Conservation (phyloP, 768 basidiomycete genomes). For the Amanita thiersii region DNA sequence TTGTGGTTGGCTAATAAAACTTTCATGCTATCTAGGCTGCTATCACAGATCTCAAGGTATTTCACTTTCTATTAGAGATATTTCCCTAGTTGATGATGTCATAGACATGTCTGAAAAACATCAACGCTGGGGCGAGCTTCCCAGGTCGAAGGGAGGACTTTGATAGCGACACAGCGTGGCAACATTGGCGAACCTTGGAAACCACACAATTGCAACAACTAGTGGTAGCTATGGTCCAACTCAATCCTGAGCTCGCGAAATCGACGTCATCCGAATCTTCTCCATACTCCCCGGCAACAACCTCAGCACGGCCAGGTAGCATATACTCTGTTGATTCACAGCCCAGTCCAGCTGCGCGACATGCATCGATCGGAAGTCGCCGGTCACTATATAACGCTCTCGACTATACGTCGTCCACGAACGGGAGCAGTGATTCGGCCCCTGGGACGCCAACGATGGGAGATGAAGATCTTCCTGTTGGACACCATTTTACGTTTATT, state of each 20-base stretch:
- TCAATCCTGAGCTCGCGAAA: conserved; percentile 82
- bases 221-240: conserved; percentile 78
- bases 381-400: conserved; percentile 38
- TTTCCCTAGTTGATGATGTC: conserved; percentile 11
- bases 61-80: conserved; percentile 1
- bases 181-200: conserved; percentile 76
- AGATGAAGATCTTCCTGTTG: conserved; percentile 65
- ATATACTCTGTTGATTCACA: conserved; percentile 27
- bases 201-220: conserved; percentile 80
- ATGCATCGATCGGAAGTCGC: conserved; percentile 60
- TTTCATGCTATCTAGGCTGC: conserved; percentile 50
- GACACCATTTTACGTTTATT: conserved; percentile 82
- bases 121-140: conserved; percentile 75
- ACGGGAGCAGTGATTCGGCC: conserved; percentile 24
- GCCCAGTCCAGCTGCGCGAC: conserved; percentile 26
- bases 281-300: conserved; percentile 35
- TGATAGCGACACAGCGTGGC: conserved; percentile 72
- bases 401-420: conserved; percentile 21
- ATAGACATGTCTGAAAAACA: conserved; percentile 86
- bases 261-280: conserved; percentile 54
- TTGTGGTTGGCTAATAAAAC: neutral
- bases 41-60: conserved; percentile 78
- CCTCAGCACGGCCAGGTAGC: conserved; percentile 47
- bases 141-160: conserved; percentile 88
- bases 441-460: conserved; percentile 24